Evolutionary conservation across 2,329 filamentous ascomycete species (phyloP).

Genomic region (Ophiostoma australiae): DNA sequence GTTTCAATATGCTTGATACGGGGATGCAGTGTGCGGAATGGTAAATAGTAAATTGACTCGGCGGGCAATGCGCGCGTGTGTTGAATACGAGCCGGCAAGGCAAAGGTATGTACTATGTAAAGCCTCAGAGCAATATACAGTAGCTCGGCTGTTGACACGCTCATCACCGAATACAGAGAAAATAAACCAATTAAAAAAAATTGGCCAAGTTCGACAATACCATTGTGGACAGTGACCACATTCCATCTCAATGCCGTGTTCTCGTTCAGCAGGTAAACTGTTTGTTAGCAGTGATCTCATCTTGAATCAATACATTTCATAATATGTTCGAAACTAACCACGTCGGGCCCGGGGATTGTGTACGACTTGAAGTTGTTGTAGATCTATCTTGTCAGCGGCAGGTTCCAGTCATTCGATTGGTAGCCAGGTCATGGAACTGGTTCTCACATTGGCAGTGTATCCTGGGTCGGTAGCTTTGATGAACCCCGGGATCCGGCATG

Average conservation of each 20-base stretch:
- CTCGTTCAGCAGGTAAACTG: not conserved
- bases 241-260: no score
- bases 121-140: no score
- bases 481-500: not conserved
- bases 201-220: not conserved
- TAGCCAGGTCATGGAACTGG: not conserved
- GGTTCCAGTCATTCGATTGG: not conserved
- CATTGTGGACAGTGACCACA: not conserved
- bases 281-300: not conserved
- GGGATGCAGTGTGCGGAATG: slow-evolving; percentile 1
- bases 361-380: not conserved
- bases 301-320: not conserved
- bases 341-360: not conserved
- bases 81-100: not conserved
- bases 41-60: not conserved
- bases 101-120: no score
- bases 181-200: not conserved
- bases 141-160: not conserved
- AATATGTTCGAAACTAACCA: not conserved
- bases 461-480: not conserved
- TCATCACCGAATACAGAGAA: not conserved
- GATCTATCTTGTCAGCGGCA: not conserved
- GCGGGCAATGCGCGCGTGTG: not conserved
- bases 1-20: not conserved
- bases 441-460: not conserved